Evolutionary conservation across 140 eudicot species (phyloP), one percentile per base, ranked within the genome.

Genomic region (Senecio squalidus): DNA sequence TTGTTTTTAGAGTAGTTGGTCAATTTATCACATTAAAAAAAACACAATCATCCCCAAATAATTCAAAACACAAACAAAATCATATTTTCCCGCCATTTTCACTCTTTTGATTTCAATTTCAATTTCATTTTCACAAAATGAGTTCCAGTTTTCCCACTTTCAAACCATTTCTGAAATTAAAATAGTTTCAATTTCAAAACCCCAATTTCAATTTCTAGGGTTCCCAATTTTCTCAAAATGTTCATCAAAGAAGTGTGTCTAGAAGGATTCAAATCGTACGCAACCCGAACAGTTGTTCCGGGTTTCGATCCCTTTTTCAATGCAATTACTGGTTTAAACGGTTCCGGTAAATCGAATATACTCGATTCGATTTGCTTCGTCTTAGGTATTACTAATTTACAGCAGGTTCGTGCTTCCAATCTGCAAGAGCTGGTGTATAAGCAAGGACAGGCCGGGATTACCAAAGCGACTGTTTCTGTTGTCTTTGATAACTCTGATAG

Each of bases 361-460:
- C 90, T 93, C 40, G 99, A 93, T 57, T 93, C 99, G 4, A 93
- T 93, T 21, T 93, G 99, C 75, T 93, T 93, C 48, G 99, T 93
- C 21, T 45, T 93, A 60, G 99, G 99, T 7, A 93, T 93, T 24
- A 93, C 99, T 5, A 93, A 93, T 68, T 67, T 93, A 83, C 95
- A 84, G 77, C 99, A 93, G 67, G 99, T 93, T 57, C 71, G 99
- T 69, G 95, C 95, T 64, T 82, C 99, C 1, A 93, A 93, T 72
- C 70, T 93, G 7, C 99, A 93, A 76, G 99, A 93, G 73, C 74
- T 93, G 45, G 99, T 93, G 30, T 93, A 93, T 71, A 93, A 93
- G 79, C 99, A 93, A 69, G 99, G 99, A 5, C 99, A 93, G 55
- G 99, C 99, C 58, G 99, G 99, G 13, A 93, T 93, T 52, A 93